Conservation (phyloP, 78 protist species). For the Planoprotostelium fungivorum region DNA sequence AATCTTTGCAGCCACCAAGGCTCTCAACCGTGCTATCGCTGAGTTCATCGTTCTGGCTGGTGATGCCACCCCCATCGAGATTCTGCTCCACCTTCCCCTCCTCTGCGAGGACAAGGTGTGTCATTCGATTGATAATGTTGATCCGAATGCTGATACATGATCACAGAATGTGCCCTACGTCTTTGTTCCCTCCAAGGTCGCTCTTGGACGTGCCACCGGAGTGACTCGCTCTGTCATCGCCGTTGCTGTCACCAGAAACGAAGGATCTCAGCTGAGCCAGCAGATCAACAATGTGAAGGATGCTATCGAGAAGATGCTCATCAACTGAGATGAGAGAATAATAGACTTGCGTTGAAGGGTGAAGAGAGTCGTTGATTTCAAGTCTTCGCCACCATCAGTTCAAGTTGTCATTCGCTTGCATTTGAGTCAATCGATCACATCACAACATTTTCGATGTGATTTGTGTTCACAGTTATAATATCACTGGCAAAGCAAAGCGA, state of each 20-base stretch:
- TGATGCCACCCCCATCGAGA: conserved; percentile 98
- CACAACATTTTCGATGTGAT: too few species aligned
- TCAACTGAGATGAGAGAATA: not conserved
- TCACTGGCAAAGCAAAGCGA: too few species aligned
- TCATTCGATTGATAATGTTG: not conserved
- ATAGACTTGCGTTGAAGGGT: not conserved
- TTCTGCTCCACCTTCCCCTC: conserved; percentile 97
- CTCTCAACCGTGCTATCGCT: conserved; percentile 92
- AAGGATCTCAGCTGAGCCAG: conserved; percentile 78
- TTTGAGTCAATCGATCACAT: too few species aligned
- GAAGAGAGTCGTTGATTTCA: too few species aligned
- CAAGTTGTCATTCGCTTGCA: too few species aligned
- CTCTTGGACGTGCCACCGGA: conserved; percentile 98
- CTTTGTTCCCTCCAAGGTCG: conserved; percentile 89
- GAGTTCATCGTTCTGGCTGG: conserved; percentile 97
- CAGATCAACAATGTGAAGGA: conserved; percentile 80
- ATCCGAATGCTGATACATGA: not conserved
- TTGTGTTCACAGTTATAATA: too few species aligned
- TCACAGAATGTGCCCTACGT: conserved; percentile 94
- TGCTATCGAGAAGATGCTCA: conserved; percentile 56
- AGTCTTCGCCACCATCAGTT: too few species aligned
- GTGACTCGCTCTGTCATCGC: conserved; percentile 95
- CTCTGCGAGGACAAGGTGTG: conserved; percentile 96
- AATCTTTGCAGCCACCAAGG: conserved; percentile 85
- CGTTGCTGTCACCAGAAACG: conserved; percentile 80